Percentiles rank a stretch among this genome's conserved stretches.
Conservation (phyloP, 2,329 filamentous ascomycete species). For the Hymenoscyphus fraxineus region DNA sequence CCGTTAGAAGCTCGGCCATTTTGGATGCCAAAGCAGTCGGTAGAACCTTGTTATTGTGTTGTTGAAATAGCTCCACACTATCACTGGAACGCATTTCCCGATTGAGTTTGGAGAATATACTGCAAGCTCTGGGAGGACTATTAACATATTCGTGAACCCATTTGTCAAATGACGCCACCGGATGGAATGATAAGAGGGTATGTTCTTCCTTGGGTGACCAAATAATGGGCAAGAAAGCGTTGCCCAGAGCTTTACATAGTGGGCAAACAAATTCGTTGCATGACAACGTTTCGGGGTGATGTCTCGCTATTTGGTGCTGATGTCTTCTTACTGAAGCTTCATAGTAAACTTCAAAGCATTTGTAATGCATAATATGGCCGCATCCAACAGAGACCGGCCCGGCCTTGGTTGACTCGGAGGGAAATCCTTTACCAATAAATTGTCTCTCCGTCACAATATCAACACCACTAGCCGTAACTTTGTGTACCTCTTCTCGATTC, state of each 20-base stretch:
- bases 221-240: conserved; percentile 88
- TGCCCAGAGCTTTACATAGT: conserved; percentile 92
- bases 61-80: conserved; percentile 26
- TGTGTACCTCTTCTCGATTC: conserved; percentile 74
- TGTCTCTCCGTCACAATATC: conserved; percentile 72
- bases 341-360: conserved; percentile 89
- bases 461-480: conserved; percentile 68
- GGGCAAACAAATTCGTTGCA: conserved; percentile 93
- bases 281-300: conserved; percentile 79
- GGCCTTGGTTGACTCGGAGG: conserved; percentile 58
- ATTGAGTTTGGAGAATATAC: conserved; percentile 16
- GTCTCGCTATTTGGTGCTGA: conserved; percentile 85
- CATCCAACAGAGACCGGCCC: conserved; percentile 88
- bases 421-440: conserved; percentile 85
- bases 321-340: conserved; percentile 81
- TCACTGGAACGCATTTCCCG: conserved; percentile 13
- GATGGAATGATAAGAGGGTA: conserved; percentile 64
- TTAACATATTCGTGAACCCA: conserved; percentile 24
- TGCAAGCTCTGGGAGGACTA: conserved; percentile 12
- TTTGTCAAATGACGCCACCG: conserved; percentile 53
- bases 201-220: conserved; percentile 91
- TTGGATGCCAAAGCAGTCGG: conserved; percentile 23
- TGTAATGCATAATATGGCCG: conserved; percentile 97
- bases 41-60: conserved; percentile 28
- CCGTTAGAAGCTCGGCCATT: conserved; percentile 30